phyloP scores from a whole-genome alignment of 2,329 filamentous ascomycete genomes.

The Hypocreales sp. region DNA sequence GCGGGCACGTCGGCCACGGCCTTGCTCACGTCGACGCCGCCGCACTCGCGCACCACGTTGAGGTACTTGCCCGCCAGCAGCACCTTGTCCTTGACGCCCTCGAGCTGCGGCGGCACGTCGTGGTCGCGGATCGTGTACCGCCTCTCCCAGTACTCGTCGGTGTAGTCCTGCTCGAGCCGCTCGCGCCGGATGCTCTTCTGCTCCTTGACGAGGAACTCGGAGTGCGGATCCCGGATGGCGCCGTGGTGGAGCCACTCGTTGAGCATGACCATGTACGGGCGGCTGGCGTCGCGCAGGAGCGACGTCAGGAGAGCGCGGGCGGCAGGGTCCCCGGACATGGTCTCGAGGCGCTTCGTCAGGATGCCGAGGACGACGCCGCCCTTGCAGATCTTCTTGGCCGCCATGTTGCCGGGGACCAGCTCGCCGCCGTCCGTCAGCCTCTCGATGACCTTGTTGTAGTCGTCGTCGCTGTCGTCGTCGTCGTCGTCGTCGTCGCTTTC shows the following conservation, averaged over 20 bases:
- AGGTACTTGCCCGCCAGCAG: constrained; percentile 92
- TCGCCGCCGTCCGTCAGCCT: constrained; percentile 78
- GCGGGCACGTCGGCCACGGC: constrained; percentile 76
- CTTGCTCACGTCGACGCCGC: constrained; percentile 86
- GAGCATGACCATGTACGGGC: constrained; percentile 94
- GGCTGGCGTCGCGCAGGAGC: constrained; percentile 72
- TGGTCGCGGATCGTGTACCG: constrained; percentile 87
- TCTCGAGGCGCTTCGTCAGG: constrained; percentile 68
- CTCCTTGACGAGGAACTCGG: constrained; percentile 89
- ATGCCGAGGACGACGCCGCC: constrained; percentile 89
- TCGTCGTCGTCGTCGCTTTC: constrained; percentile 58
- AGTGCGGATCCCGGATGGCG: constrained; percentile 83
- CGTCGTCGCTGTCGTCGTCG: constrained; percentile 58
- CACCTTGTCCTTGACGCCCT: constrained; percentile 85
- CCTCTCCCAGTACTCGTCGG: constrained; percentile 98
- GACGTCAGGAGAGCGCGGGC: constrained; percentile 70
- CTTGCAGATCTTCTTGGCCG: constrained; percentile 85
- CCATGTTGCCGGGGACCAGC: constrained; percentile 60
- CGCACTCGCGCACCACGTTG: constrained; percentile 93
- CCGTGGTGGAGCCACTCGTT: constrained; percentile 98
- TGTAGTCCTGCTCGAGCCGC: constrained; percentile 87
- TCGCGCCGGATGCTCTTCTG: constrained; percentile 90
- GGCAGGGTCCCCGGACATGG: constrained; percentile 86
- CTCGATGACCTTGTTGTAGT: constrained; percentile 87
- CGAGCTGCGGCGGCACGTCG: constrained; percentile 82